A percentile compares a stretch with the other conserved stretches of the same genome.
These are phyloP conservation scores for Penicillium antarcticum DNA, from an alignment of 495 filamentous ascomycete species.

Conservation along the genomic window DNA sequence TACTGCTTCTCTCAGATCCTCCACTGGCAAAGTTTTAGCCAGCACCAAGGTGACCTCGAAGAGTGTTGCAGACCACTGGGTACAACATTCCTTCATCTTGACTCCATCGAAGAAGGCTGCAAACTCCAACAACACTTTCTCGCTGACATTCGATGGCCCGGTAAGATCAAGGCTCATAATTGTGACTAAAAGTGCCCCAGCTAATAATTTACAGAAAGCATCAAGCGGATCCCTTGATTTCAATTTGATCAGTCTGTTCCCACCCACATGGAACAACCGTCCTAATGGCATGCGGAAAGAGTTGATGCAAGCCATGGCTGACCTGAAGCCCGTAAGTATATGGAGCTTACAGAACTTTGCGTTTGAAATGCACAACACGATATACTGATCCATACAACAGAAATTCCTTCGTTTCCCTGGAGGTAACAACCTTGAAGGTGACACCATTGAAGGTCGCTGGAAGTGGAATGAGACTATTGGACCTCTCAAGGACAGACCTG, in stretches of 20 bases:
- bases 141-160: slow-evolving; percentile 54
- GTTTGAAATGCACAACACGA: not conserved
- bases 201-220: slow-evolving; percentile 25
- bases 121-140: slow-evolving; percentile 62
- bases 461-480: slow-evolving; percentile 69
- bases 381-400: slow-evolving; percentile 23
- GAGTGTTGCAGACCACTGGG: slow-evolving; percentile 24
- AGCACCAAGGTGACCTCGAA: slow-evolving; percentile 23
- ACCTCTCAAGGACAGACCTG: slow-evolving; percentile 58
- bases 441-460: slow-evolving; percentile 52
- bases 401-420: slow-evolving; percentile 63
- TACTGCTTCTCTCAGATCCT: slow-evolving; percentile 27
- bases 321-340: slow-evolving; percentile 32
- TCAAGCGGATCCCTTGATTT: slow-evolving; percentile 55
- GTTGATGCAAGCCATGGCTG: slow-evolving; percentile 55
- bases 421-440: slow-evolving; percentile 64
- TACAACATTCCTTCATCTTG: slow-evolving; percentile 35
- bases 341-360: too few species aligned
- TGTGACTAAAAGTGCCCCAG: not conserved
- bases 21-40: slow-evolving; percentile 29
- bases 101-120: slow-evolving; percentile 40
- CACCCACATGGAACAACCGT: slow-evolving; percentile 55
- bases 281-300: slow-evolving; percentile 63
- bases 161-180: slow-evolving; percentile 10
- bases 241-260: slow-evolving; percentile 65